Conservation (phyloP, 257 asterid species). For the Marsdenia floribunda region DNA sequence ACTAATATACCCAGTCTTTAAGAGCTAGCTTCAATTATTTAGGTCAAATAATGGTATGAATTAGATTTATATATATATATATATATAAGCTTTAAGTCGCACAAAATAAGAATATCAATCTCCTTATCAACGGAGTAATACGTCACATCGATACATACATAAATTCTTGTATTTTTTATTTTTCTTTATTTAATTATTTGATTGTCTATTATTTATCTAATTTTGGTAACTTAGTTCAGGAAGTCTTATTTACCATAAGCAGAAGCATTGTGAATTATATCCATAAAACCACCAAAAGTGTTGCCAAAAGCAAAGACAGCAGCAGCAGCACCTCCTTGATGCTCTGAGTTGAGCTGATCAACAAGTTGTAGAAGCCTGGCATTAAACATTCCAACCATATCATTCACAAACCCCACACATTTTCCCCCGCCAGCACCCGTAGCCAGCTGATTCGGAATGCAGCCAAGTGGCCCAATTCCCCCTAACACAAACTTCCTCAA, state of each 20-base stretch:
- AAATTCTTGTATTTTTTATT: too few relatives aligned
- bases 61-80: too few relatives aligned
- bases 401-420: constrained; percentile 43
- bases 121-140: too few relatives aligned
- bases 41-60: too few relatives aligned
- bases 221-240: too few relatives aligned
- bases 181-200: too few relatives aligned
- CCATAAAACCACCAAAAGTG: constrained; percentile 44
- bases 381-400: constrained; percentile 42
- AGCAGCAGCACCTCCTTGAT: constrained; percentile 34
- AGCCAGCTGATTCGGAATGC: constrained; percentile 73
- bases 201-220: too few relatives aligned
- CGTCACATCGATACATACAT: too few relatives aligned
- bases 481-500: constrained; percentile 52
- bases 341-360: constrained; percentile 43
- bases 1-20: too few relatives aligned
- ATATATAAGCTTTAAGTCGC: too few relatives aligned
- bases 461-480: constrained; percentile 74
- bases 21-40: too few relatives aligned
- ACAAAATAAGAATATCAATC: too few relatives aligned
- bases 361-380: constrained; percentile 36
- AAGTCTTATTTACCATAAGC: constrained; percentile 36
- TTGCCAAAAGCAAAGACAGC: constrained; percentile 55
- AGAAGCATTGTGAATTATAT: constrained; percentile 46
- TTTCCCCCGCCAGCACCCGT: constrained; percentile 38